Conservation (phyloP, 2,329 filamentous ascomycete genomes). For the Aspergillus texensis region DNA sequence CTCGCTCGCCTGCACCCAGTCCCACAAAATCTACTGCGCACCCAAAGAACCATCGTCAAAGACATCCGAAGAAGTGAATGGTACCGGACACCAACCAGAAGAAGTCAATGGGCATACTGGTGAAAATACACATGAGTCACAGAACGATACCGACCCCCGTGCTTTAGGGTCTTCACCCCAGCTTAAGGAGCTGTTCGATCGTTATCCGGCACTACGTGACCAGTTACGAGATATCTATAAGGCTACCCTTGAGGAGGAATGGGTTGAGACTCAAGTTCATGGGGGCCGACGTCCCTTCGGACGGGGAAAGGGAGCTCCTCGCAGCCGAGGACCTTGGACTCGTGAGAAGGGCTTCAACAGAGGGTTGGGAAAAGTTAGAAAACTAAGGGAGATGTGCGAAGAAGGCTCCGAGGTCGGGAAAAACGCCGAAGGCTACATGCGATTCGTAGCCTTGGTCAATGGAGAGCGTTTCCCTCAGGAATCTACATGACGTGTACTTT, state of each 20-base stretch:
- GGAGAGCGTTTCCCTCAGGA: constrained; percentile 15
- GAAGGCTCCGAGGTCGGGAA: constrained; percentile 34
- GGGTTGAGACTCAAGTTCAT: constrained; percentile 36
- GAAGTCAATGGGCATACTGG: constrained; percentile 13
- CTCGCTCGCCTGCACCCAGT: constrained; percentile 49
- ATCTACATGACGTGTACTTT: constrained; percentile 6
- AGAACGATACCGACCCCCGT: constrained; percentile 12
- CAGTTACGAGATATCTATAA: constrained; percentile 48
- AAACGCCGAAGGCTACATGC: constrained; percentile 40
- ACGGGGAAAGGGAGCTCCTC: constrained; percentile 29
- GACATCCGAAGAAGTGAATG: constrained; percentile 16
- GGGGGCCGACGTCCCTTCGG: constrained; percentile 29
- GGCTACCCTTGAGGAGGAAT: constrained; percentile 43
- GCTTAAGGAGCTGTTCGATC: constrained; percentile 41
- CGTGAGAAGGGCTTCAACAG: constrained; percentile 48
- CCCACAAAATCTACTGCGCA: constrained; percentile 47
- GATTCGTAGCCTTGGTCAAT: constrained; percentile 38
- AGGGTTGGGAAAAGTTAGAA: constrained; percentile 42
- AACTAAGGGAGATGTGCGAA: constrained; percentile 41
- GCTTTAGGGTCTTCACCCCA: constrained; percentile 32
- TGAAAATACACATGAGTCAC: constrained; percentile 9
- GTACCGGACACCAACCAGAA: constrained; percentile 10
- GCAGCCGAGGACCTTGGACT: constrained; percentile 42
- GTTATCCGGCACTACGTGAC: constrained; percentile 42
- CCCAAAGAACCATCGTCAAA: constrained; percentile 29